Evolutionary conservation across 306 rosid species (phyloP).

Genomic region (Prunus campanulata): DNA sequence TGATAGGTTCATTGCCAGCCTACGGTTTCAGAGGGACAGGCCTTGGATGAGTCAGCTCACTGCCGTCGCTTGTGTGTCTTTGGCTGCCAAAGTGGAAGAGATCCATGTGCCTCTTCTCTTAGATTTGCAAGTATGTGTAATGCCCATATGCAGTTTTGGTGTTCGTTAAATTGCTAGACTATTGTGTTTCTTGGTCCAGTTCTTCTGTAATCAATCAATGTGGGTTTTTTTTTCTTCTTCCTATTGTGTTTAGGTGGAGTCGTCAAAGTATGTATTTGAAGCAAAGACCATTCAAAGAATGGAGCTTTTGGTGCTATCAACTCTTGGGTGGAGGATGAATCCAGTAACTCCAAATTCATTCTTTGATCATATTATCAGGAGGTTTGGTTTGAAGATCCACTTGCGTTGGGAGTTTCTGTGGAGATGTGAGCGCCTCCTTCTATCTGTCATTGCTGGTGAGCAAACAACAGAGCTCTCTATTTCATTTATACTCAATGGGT

Average conservation of each 20-base stretch:
- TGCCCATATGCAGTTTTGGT: conserved; percentile 26
- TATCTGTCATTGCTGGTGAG: conserved; percentile 61
- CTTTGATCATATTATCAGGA: conserved; percentile 76
- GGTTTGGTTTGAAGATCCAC: conserved; percentile 66
- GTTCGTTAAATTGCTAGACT: conserved; percentile 46
- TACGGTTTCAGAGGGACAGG: conserved; percentile 53
- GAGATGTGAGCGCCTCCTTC: conserved; percentile 73
- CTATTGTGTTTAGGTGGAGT: conserved; percentile 57
- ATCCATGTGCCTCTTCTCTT: conserved; percentile 73
- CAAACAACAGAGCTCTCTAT: background rate
- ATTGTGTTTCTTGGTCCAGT: background rate
- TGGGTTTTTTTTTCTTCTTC: conserved; percentile 1
- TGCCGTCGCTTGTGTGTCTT: conserved; percentile 75
- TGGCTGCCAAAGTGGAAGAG: conserved; percentile 93
- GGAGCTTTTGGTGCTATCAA: conserved; percentile 87
- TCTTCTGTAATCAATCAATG: conserved; percentile 15
- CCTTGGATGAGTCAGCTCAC: conserved; percentile 88
- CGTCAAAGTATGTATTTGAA: conserved; percentile 68
- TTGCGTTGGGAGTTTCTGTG: conserved; percentile 73
- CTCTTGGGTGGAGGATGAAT: conserved; percentile 91
- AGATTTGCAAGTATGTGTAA: conserved; percentile 70
- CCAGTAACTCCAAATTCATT: conserved; percentile 88
- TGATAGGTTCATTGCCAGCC: conserved; percentile 69
- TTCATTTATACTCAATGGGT: background rate
- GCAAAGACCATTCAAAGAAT: conserved; percentile 87